Evolutionary conservation across 257 asterid species (phyloP).

Genomic region (Solanum virginianum): DNA sequence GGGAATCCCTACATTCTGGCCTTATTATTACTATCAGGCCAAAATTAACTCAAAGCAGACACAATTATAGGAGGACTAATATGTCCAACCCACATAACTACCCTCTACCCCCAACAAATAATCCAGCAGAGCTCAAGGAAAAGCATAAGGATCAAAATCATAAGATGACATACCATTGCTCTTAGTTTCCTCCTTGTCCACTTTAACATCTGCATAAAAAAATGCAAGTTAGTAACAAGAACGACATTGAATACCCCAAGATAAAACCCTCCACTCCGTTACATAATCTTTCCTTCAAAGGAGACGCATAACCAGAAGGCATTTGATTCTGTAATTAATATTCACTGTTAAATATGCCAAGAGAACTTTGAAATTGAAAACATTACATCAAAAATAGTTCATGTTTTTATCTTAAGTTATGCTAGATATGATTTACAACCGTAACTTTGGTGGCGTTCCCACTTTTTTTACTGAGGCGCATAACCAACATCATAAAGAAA

Average conservation of each 20-base stretch:
- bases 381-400: background rate
- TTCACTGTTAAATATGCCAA: background rate
- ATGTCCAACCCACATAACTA: background rate
- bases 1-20: background rate
- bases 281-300: background rate
- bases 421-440: background rate
- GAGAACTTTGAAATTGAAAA: background rate
- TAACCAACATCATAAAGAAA: background rate
- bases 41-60: background rate
- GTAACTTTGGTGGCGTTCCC: background rate
- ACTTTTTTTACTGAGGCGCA: background rate
- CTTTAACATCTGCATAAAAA: slow-evolving; percentile 38
- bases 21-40: background rate
- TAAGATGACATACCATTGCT: slow-evolving; percentile 29
- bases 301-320: background rate
- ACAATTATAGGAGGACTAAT: background rate
- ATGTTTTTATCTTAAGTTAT: background rate
- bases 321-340: background rate
- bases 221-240: background rate
- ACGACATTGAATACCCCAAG: background rate
- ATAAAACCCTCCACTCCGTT: background rate
- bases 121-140: background rate
- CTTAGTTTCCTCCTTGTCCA: slow-evolving; percentile 58
- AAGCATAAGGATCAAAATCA: background rate
- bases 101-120: background rate